Evolutionary conservation across 1,139 yeast species (phyloP), one percentile per base, ranked within the genome.

Genomic region (Scheffersomyces insectosa): DNA sequence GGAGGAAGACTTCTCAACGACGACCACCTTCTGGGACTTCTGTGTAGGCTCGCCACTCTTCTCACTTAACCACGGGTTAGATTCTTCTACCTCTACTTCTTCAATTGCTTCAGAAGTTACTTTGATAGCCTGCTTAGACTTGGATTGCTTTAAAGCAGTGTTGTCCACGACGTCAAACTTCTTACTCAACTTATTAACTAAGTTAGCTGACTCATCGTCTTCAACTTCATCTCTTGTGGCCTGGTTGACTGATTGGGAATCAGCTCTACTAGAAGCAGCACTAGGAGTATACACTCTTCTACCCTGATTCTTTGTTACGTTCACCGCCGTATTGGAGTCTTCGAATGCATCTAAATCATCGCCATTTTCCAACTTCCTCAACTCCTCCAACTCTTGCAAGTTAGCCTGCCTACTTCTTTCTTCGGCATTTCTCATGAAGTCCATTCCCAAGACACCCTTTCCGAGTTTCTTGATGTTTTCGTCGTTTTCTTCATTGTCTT

Each of bases 361-460:
- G 16, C 77, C 82, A 33, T 66, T 63, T 46, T 68, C 72, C 46
- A 77, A 49, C 40, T 66, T 70, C 50, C 77, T 75, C 46, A 89
- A 61, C 39, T 69, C 68, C 43, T 75, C 80, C 38, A 84, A 60
- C 34, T 78, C 77, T 49, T 74, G 72, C 43, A 73, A 65, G 60
- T 86, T 87, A 37, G 75, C 79, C 46, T 75, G 73, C 45, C 69
- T 77, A 50, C 79, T 77, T 56, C 82, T 77, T 40, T 81, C 83
- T 51, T 85, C 93, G 2, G 97, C 97, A 50, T 85, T 86, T 54
- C 79, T 83, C 97, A 91, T 90, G 63, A 93, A 93, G 52, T 90
- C 95, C 98, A 93, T 93, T 38, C 83, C 86, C 71, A 91, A 68
- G 25, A 93, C 85, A 46, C 98, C 97, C 62, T 90, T 90, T 14